Conservation (phyloP, 2,329 filamentous ascomycete genomes). For the Pestalotiopsis sp. region DNA sequence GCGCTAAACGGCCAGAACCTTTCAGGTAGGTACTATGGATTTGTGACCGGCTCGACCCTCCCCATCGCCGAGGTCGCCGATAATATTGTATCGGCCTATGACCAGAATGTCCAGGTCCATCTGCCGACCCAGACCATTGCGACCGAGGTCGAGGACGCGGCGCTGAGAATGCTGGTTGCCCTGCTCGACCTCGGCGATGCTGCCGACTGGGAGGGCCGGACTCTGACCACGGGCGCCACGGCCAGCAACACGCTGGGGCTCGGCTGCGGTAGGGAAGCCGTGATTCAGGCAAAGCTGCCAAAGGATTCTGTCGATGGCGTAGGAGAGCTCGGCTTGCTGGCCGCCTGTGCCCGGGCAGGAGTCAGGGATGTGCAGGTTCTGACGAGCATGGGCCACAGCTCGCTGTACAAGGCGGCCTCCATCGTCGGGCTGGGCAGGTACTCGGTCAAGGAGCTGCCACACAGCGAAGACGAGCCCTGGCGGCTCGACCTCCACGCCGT, state of each 20-base stretch:
- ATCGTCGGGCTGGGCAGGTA: conserved; percentile 76
- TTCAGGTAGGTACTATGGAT: conserved; percentile 78
- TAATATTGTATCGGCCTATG: conserved; percentile 76
- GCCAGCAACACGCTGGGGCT: conserved; percentile 81
- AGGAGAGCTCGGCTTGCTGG: conserved; percentile 70
- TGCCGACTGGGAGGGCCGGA: conserved; percentile 61
- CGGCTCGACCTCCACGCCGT: conserved; percentile 69
- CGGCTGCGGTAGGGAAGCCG: conserved; percentile 65
- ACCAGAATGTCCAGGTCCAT: conserved; percentile 86
- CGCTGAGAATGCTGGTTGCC: conserved; percentile 69
- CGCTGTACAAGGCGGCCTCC: conserved; percentile 79
- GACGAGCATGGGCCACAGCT: conserved; percentile 83
- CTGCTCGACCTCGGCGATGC: conserved; percentile 64
- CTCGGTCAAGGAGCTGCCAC: conserved; percentile 64
- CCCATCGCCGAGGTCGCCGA: conserved; percentile 82
- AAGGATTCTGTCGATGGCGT: conserved; percentile 45
- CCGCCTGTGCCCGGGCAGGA: conserved; percentile 65
- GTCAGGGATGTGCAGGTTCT: conserved; percentile 74
- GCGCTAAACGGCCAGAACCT: conserved; percentile 69
- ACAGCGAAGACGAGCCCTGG: conserved; percentile 61
- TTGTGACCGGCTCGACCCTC: conserved; percentile 81
- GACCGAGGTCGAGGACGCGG: conserved; percentile 75
- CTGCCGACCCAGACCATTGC: conserved; percentile 74
- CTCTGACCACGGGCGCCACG: conserved; percentile 66
- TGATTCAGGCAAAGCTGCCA: conserved; percentile 46